Evolutionary conservation across 352 stramenopile species (phyloP), one percentile per base, ranked within the genome.

Genomic region (Pythium phragmitis): DNA sequence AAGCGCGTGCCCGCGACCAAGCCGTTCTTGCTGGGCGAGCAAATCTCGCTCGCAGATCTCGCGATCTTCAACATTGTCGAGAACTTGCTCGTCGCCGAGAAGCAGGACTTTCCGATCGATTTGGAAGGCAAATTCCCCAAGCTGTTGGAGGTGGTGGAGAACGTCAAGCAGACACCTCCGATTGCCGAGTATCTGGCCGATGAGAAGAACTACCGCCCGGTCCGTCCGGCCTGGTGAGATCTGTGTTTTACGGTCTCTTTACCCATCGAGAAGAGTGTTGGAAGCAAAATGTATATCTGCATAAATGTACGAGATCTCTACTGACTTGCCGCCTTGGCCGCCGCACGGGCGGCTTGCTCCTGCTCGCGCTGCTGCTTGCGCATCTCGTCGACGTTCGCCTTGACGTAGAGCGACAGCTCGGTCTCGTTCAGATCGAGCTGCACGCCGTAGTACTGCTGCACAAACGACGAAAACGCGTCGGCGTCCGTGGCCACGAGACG

Each of bases 311-410:
- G 26, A 5, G 3, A 37, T 23, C 8, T 63, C 47, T 60, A 60
- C 6, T 42, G 23, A 34, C 30, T 61, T n/a, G 60, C 21, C 6
- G 51, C 23, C 2, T 57, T 57, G 34, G 58, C 37, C 3, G 58
- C 58, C 12, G 55, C 19, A 19, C 50, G 49, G 4, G 43, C 28
- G 41, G 51, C 37, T 26, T 65, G 41, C 13, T 69, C 48, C 8
- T 65, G 50, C 14, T 63, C 51, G 9, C 46, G 42, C 42, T 79
- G 67, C 16, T 73, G 67, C 4, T 75, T 66, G 1, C 78, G 73
- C 45, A 87, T 60, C 58, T 90, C 82, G 23, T 92, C 79, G 46
- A 89, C 68, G 68, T 92, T 89, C 17, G 79, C 77, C 50, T 87
- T 88, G 56, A 88, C 75, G 63, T 88, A 85, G 17, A 89, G 67